Percentiles rank a stretch among this genome's conserved stretches.
Evolutionary conservation across 768 basidiomycete species (phyloP).

Genomic region (Suillus plorans): DNA sequence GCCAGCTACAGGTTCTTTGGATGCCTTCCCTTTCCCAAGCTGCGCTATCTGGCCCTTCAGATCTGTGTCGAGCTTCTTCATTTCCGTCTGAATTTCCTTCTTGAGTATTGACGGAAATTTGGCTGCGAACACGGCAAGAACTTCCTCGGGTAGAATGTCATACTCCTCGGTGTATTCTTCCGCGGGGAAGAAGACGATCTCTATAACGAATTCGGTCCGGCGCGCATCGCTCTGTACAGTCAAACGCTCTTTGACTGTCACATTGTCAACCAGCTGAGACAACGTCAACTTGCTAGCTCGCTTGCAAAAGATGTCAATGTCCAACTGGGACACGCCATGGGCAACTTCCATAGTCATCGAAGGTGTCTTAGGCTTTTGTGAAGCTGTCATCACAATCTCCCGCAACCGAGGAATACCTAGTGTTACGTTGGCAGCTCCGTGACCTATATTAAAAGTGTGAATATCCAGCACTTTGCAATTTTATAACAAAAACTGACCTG

Average conservation of each 20-base stretch:
- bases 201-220: constrained; percentile 75
- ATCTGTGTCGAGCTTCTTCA: constrained; percentile 82
- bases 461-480: neutral
- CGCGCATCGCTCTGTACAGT: constrained; percentile 65
- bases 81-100: constrained; percentile 82
- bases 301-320: constrained; percentile 83
- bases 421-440: constrained; percentile 98
- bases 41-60: constrained; percentile 76
- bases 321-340: constrained; percentile 46
- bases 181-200: constrained; percentile 82
- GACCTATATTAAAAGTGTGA: constrained; percentile 52
- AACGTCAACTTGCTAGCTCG: constrained; percentile 81
- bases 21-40: constrained; percentile 75
- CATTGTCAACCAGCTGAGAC: constrained; percentile 83
- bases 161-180: constrained; percentile 85
- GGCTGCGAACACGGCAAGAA: constrained; percentile 67
- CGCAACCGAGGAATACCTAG: constrained; percentile 97
- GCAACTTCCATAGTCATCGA: constrained; percentile 88
- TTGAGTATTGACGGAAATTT: constrained; percentile 81
- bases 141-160: constrained; percentile 67
- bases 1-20: constrained; percentile 40
- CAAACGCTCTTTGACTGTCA: constrained; percentile 78
- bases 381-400: constrained; percentile 99
- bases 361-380: constrained; percentile 92
- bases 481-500: constrained; percentile 54